Percentiles rank a stretch among this genome's conserved stretches.
These are phyloP conservation scores for Nakazawaea siamensis DNA, from an alignment of 805 yeast genomes.

Conservation along the genomic window DNA sequence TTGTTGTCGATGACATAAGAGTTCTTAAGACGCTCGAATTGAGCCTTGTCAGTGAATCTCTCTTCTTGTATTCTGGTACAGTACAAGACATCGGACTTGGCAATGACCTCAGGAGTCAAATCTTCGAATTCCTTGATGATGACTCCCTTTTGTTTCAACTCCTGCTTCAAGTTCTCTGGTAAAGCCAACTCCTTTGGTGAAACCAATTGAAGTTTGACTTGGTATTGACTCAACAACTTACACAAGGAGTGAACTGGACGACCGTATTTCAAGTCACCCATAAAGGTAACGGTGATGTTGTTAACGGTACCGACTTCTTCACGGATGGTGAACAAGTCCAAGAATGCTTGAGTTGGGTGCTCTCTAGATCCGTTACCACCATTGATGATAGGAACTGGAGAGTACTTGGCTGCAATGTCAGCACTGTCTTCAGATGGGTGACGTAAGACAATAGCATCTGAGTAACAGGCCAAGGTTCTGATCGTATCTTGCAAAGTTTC, in stretches of 20 bases:
- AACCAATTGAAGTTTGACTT: conserved; percentile 86
- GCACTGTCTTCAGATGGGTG: conserved; percentile 93
- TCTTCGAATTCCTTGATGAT: conserved; percentile 64
- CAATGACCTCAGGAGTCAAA: conserved; percentile 77
- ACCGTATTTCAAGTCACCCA: conserved; percentile 98
- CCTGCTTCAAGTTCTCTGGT: conserved; percentile 66
- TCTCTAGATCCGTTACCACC: conserved; percentile 98
- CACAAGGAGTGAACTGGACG: conserved; percentile 97
- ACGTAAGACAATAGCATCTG: conserved; percentile 95
- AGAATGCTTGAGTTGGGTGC: conserved; percentile 98
- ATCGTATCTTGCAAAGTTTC: conserved; percentile 96
- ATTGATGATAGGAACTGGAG: conserved; percentile 94
- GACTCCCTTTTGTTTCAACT: conserved; percentile 61
- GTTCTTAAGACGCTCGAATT: conserved; percentile 85
- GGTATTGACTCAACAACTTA: conserved; percentile 83
- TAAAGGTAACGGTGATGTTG: conserved; percentile 94
- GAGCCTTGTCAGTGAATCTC: conserved; percentile 69
- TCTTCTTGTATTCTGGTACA: conserved; percentile 98
- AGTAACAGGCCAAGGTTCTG: conserved; percentile 88
- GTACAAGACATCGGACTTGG: conserved; percentile 89
- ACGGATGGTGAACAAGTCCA: conserved; percentile 95
- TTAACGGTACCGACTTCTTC: conserved; percentile 98
- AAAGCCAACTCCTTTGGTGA: conserved; percentile 82
- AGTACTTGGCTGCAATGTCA: conserved; percentile 88
- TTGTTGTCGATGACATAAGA: conserved; percentile 88